Percentiles rank a stretch among this genome's conserved stretches.
Conservation (phyloP, 208 protist species). For the Naegleria lovaniensis region DNA sequence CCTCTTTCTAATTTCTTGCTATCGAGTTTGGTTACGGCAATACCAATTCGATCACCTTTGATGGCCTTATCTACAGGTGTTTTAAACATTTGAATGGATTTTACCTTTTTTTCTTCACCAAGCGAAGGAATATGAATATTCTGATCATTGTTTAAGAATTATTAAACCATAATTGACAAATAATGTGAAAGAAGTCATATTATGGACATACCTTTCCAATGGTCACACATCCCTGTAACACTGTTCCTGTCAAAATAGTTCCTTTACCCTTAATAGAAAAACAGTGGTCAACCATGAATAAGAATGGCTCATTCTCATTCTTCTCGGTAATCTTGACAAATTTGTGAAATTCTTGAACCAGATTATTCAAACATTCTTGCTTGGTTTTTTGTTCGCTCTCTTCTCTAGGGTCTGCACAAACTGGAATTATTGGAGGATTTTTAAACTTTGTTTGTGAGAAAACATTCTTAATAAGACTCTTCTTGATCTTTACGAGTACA, state of each 20-base stretch:
- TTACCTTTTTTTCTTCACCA: slow-evolving; percentile 62
- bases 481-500: slow-evolving; percentile 23
- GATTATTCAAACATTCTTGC: not conserved
- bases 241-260: slow-evolving; percentile 91
- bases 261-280: slow-evolving; percentile 91
- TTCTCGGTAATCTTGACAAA: not conserved
- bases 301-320: slow-evolving; percentile 50
- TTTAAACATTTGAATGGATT: slow-evolving; percentile 88
- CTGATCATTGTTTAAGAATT: not conserved
- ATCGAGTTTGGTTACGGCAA: slow-evolving; percentile 84
- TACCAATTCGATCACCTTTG: slow-evolving; percentile 76
- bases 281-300: slow-evolving; percentile 95
- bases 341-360: not conserved
- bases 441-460: slow-evolving; percentile 24
- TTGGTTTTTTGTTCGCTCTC: slow-evolving; percentile 12
- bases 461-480: slow-evolving; percentile 32
- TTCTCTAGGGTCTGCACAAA: slow-evolving; percentile 30
- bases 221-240: slow-evolving; percentile 65
- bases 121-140: not conserved
- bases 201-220: slow-evolving; percentile 76
- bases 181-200: slow-evolving; percentile 40
- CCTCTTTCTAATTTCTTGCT: slow-evolving; percentile 74
- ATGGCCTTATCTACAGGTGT: slow-evolving; percentile 62
- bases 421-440: slow-evolving; percentile 41
- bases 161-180: not conserved